Base-by-base conservation (phyloP, 2,329 filamentous ascomycete species). In the Aureobasidium lini region DNA sequence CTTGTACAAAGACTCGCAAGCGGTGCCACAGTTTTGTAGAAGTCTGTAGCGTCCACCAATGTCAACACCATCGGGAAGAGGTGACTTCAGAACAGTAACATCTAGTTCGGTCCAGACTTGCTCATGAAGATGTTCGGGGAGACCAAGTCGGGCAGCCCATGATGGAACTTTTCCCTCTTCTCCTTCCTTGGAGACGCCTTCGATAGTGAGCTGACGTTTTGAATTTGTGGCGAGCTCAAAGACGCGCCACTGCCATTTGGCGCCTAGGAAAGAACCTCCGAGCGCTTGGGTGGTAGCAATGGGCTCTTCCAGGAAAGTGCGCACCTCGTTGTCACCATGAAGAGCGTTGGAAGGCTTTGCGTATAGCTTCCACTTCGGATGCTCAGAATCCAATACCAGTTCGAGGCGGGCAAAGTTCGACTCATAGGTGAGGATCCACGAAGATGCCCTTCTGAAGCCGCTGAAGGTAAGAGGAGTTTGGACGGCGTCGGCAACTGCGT, bases 1-100 rank as follows among this genome's bases (percentile, higher is more conserved):
- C 64, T 76, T 79, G 68, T 86, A 84, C 23, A 87, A 68, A 57
- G 78, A 78, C 15, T 76, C 74, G 23, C 71, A 76, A 0, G 84
- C 78, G 4, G 80, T 84, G 5, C 83, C 84, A 64, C 85, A 88
- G 6, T 80, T 69, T 10, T 76, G 77, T 1, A 83, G 70, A 9
- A 78, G 71, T 6, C 72, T 63, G 63, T 85, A 87, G 0, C 66
- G 66, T 2, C 84, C 84, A 2, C 66, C 67, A 10, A 85, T 18
- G 8, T n/a, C 32, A 9, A 8, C 28, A 13, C n/a, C 23, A 23
- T 23, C 23, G 23, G 23, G 23, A 23, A 23, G 23, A 23, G 23
- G 23, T 23, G 23, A 3, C 2, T 3, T 23, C 23, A 10, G 23
- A n/a, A 7, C 4, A 15, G 72, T 64, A 2, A 86, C 67, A 1